Evolutionary conservation across 257 asterid species (phyloP), one percentile per base, ranked within the genome.

Genomic region (Salvia hispanica): DNA sequence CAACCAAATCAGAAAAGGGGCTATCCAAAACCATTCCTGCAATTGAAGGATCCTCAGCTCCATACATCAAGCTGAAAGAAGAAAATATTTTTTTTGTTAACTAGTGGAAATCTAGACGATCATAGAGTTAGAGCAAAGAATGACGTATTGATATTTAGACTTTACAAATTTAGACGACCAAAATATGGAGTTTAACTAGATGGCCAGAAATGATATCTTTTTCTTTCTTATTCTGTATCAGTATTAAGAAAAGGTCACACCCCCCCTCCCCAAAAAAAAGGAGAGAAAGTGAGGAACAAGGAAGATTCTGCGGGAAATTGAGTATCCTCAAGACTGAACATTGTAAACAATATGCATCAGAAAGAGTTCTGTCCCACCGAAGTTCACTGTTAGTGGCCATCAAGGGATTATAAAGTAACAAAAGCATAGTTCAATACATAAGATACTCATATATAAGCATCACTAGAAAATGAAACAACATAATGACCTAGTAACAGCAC

Each of bases 1-100:
- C 96, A 58, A 89, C 95, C 82, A 92, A 82, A 88, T 92, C 97
- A 0, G 96, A 89, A 52, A 92, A 92, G 53, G 98, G 96, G 82
- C 98, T 92, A 77, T 92, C 98, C 21, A 92, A 85, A 76, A 92
- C 96, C 95, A 92, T 87, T 78, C 96, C 98, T 51, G 98, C 96
- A n/a, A 92, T 87, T 33, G 98, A 92, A 69, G 98, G 98, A 87
- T 92, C 98, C 86, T 89, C 95, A 60, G 85, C 96, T 72, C 95
- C 98, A 63, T 92, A 92, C 92, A 92, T 80, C 80, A 92, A 77
- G 86, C 98, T 92, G 95, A 75, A 82, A 81, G 58, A 80, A 70
- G 73, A 56, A 77, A 46, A 58, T 68, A 37, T 51, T 28, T 52
- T 64, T 61, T 11, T n/a, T 43, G 66, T 56, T 56, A 34, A 64